Evolutionary conservation across 1,284 basidiomycete species (phyloP), one percentile per base, ranked within the genome.

Genomic region (Cystobasidium pallidum): DNA sequence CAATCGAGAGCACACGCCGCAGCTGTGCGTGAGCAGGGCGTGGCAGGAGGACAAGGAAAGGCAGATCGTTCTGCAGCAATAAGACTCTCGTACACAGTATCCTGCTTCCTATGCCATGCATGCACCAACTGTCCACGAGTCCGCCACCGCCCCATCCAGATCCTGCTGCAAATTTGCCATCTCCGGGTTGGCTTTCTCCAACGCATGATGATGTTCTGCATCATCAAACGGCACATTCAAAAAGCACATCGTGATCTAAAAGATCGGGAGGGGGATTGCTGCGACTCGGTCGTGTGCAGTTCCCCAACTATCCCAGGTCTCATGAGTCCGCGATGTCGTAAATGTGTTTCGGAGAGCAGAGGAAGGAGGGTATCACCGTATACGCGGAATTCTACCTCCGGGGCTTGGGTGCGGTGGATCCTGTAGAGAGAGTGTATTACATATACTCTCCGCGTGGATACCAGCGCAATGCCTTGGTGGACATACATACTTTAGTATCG

Each of bases 401-500:
- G 49, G 61, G 68, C 68, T 71, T 71, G 68, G 68, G 68, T 71
- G 68, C 59, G 68, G 61, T 63, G 68, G 68, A 64, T 71, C 26
- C 68, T 36, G 30, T 28, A 34, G 28, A 19, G 21, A 34, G 32
- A 19, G 45, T 39, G 21, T 59, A 45, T 24, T 21, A 49, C 30
- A 32, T 30, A 34, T 32, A 52, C 62, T 8, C 62, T 54, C 26
- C 45, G 21, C 10, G 55, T 70, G 58, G 67, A 52, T 34, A 30
- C 30, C 24, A 55, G 67, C 67, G 67, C 67, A 70, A 70, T 70
- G 67, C 67, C 47, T 61, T 70, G 67, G 21, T 58, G 57, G 68
- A 71, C 68, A 63, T 71, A 26, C 49, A 10, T 39, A 39, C 36
- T 39, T 39, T 39, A 39, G 15, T 47, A 19, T 47, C 17, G n/a